Conservation (phyloP, 2,329 filamentous ascomycete genomes). For the Ascosphaera apis region DNA sequence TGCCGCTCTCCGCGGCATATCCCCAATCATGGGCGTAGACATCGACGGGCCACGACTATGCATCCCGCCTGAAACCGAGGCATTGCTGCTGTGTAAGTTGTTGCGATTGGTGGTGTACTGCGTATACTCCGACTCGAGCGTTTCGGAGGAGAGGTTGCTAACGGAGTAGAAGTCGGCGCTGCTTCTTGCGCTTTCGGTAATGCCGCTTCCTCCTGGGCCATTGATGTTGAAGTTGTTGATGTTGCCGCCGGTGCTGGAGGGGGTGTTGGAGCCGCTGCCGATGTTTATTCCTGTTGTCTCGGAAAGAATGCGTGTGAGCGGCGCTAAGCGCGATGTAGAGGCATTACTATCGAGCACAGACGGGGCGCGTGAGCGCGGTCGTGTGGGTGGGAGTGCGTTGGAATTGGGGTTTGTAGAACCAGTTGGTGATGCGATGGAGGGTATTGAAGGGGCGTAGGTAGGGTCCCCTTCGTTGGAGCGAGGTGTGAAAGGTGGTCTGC, state of each 20-base stretch:
- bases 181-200: conserved; percentile 55
- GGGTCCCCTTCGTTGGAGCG: background rate
- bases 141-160: conserved; percentile 90
- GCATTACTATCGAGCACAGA: background rate
- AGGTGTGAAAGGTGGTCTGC: conserved; percentile 4
- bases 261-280: background rate
- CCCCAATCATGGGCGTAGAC: background rate
- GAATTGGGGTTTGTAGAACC: background rate
- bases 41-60: background rate
- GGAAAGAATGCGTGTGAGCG: conserved; percentile 43
- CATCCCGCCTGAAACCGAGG: conserved; percentile 7
- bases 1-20: background rate
- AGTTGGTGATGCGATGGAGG: background rate
- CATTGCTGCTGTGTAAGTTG: conserved; percentile 20
- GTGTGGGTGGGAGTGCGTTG: background rate
- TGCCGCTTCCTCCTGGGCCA: background rate
- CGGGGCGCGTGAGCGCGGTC: background rate
- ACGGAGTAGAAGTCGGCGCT: conserved; percentile 88
- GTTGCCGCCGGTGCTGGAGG: background rate
- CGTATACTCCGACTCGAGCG: conserved; percentile 68
- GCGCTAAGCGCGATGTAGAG: background rate
- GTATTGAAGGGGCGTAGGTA: background rate
- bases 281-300: conserved; percentile 29
- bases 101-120: conserved; percentile 21
- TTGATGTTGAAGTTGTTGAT: background rate